Evolutionary conservation across 2,329 filamentous ascomycete species (phyloP).

Genomic region (Fusarium verrucosum): DNA sequence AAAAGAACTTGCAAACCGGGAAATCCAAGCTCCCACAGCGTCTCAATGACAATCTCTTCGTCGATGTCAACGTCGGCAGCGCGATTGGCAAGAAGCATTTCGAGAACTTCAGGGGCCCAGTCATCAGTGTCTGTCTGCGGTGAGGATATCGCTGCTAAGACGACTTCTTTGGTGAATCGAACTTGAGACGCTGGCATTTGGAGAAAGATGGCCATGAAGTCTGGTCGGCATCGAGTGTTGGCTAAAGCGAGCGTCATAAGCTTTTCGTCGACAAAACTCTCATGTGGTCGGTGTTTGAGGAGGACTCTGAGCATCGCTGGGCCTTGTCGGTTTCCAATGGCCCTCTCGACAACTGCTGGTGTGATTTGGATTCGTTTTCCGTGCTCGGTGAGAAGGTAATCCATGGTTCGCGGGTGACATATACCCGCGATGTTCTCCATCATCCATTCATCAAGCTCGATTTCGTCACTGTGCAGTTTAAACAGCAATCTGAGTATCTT

Average conservation of each 20-base stretch:
- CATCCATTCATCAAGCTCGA: slow-evolving; percentile 25
- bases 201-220: slow-evolving; percentile 25
- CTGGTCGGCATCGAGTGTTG: slow-evolving; percentile 18
- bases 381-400: slow-evolving; percentile 19
- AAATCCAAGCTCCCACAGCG: slow-evolving; percentile 13
- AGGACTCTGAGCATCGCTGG: slow-evolving; percentile 26
- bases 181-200: slow-evolving; percentile 16
- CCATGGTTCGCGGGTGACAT: slow-evolving; percentile 20
- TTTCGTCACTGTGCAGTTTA: slow-evolving; percentile 5
- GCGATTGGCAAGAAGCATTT: slow-evolving; percentile 24
- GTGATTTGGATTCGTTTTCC: slow-evolving; percentile 17
- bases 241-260: slow-evolving; percentile 22
- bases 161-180: slow-evolving; percentile 21
- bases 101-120: slow-evolving; percentile 25
- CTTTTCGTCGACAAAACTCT: slow-evolving; percentile 16
- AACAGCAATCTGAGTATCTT: slow-evolving; percentile 10
- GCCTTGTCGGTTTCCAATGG: slow-evolving; percentile 25
- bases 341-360: slow-evolving; percentile 12
- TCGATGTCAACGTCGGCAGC: slow-evolving; percentile 25
- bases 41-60: slow-evolving; percentile 18
- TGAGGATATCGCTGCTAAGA: slow-evolving; percentile 17
- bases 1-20: slow-evolving; percentile 19
- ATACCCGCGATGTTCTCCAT: slow-evolving; percentile 22
- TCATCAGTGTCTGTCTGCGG: slow-evolving; percentile 18
- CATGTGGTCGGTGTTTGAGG: slow-evolving; percentile 18